Evolutionary conservation across 1,284 basidiomycete genomes (phyloP).

Genomic region (Hypsizygus ulmarius): DNA sequence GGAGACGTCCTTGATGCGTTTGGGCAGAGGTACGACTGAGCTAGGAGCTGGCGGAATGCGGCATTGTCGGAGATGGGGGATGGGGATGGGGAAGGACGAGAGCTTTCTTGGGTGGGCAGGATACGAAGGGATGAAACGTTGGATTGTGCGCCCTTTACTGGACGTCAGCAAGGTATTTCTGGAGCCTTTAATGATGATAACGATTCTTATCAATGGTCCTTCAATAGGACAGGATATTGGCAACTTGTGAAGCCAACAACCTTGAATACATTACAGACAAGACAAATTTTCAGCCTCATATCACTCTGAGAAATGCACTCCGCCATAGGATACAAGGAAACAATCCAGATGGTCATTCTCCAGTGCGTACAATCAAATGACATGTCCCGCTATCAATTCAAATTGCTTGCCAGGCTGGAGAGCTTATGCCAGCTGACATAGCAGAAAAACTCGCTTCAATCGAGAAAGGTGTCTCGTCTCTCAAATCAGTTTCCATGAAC

Average conservation of each 20-base stretch:
- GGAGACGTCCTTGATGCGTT: constrained; percentile 71
- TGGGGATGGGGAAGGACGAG: constrained; percentile 47
- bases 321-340: constrained; percentile 40
- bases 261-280: constrained; percentile 62
- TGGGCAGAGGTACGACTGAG: constrained; percentile 51
- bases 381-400: neutral
- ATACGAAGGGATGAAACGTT: constrained; percentile 55
- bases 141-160: constrained; percentile 69
- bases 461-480: constrained; percentile 25
- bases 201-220: constrained; percentile 6
- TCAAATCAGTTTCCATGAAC: constrained; percentile 29
- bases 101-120: constrained; percentile 42
- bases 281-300: constrained; percentile 69
- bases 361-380: constrained; percentile 13
- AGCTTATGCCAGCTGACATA: constrained; percentile 28
- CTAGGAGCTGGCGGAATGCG: constrained; percentile 67
- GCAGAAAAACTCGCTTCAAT: constrained; percentile 31
- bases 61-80: constrained; percentile 66
- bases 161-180: constrained; percentile 59
- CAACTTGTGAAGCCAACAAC: constrained; percentile 62
- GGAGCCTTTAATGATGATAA: neutral
- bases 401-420: constrained; percentile 3
- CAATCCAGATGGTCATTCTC: constrained; percentile 6
- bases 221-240: constrained; percentile 65
- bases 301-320: constrained; percentile 69